These are phyloP conservation scores for Sideroxylon spinosum DNA, from an alignment of 179 eudicot genomes.

Conservation along the genomic window DNA sequence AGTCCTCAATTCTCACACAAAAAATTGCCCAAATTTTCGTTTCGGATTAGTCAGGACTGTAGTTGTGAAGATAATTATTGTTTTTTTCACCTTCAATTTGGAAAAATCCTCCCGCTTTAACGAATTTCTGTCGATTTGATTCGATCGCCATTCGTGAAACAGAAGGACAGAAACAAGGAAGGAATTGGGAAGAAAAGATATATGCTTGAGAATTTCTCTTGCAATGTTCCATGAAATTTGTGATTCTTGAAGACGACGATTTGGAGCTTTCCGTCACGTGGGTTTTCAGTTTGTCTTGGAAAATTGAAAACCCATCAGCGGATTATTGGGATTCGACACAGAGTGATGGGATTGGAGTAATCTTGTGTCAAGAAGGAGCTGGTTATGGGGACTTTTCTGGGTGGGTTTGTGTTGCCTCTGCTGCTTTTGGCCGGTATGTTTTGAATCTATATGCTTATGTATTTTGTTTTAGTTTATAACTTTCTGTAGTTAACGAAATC, in stretches of 20 bases:
- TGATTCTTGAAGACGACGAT: conserved; percentile 1
- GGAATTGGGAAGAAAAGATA: background rate
- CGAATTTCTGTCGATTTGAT: background rate
- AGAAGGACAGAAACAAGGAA: background rate
- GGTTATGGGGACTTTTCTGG: conserved; percentile 47
- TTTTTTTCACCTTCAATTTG: background rate
- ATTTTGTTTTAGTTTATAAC: background rate
- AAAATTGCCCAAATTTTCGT: no score
- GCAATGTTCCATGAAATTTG: background rate
- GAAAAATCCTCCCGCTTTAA: background rate
- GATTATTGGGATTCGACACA: conserved; percentile 5
- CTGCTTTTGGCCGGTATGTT: conserved; percentile 63
- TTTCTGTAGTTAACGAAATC: background rate
- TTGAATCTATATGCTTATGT: background rate
- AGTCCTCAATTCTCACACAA: no score
- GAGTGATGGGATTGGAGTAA: conserved; percentile 16
- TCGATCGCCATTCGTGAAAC: background rate
- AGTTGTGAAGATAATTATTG: background rate
- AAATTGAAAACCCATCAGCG: conserved; percentile 20
- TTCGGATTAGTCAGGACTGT: background rate
- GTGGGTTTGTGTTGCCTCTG: conserved; percentile 51
- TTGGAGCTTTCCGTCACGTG: conserved; percentile 9
- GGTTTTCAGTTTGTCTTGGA: conserved; percentile 4
- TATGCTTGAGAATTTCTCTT: background rate
- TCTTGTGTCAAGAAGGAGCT: conserved; percentile 15